Percentiles rank a stretch among this genome's conserved stretches.
phyloP scores from a whole-genome alignment of 2,329 filamentous ascomycete genomes.

The Orbilia oligospora region DNA sequence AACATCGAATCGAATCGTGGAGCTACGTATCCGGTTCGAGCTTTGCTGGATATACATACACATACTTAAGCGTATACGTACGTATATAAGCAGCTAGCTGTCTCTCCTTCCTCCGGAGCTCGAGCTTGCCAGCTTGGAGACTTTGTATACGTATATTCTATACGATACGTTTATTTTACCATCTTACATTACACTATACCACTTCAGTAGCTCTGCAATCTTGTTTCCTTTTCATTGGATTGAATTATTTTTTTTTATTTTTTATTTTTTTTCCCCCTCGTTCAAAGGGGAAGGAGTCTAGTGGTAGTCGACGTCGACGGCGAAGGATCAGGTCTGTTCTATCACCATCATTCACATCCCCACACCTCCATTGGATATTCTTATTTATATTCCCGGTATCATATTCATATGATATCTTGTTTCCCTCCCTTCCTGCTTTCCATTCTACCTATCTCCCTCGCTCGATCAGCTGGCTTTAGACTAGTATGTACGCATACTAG shows the following conservation, averaged over 20 bases:
- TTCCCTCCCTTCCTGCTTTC: slow-evolving; percentile 15
- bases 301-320: neutral
- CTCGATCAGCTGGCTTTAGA: neutral
- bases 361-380: slow-evolving; percentile 41
- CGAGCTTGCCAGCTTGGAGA: neutral
- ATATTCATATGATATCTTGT: too few species aligned
- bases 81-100: slow-evolving; percentile 37
- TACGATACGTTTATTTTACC: neutral
- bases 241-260: neutral
- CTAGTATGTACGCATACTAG: neutral
- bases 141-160: neutral
- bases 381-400: neutral
- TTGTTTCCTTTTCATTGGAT: slow-evolving; percentile 25
- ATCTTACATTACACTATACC: neutral
- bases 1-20: slow-evolving; percentile 25
- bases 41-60: slow-evolving; percentile 37
- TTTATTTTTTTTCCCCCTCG: too few species aligned
- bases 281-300: too few species aligned
- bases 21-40: slow-evolving; percentile 56
- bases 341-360: slow-evolving; percentile 6
- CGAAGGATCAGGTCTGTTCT: slow-evolving; percentile 30
- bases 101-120: slow-evolving; percentile 32
- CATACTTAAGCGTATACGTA: slow-evolving; percentile 19
- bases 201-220: slow-evolving; percentile 8
- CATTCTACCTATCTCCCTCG: slow-evolving; percentile 5